Evolutionary conservation across 2,329 filamentous ascomycete genomes (phyloP), one percentile per base, ranked within the genome.

Genomic region (Plectosphaerella plurivora): DNA sequence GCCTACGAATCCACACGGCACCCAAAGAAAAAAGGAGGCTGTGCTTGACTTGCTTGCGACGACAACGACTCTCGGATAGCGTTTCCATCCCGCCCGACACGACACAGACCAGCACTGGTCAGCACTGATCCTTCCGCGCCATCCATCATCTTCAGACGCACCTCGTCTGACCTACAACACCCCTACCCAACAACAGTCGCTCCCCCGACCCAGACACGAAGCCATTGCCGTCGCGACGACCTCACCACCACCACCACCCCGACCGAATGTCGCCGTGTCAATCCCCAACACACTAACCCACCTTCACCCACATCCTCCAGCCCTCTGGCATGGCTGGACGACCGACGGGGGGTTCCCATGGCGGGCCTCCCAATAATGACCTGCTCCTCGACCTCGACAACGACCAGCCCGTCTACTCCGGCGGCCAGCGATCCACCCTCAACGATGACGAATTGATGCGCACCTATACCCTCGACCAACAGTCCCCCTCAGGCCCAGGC

Each of bases 371-470:
- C 57, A 68, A 65, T 61, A 71, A 83, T 65, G 79, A 86, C 65
- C 79, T 91, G 55, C 78, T 92, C 53, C 83, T 92, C 66, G 88
- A 91, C 68, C 77, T 90, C 59, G 84, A 89, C 62, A 84, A 87
- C 64, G 79, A 86, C 53, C 82, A 86, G 60, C 84, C 87, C 50
- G 68, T 79, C 54, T 96, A 97, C 71, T 83, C 81, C 67, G 80
- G 79, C 59, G 91, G 91, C 57, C 87, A 91, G 68, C 83, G 84
- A 53, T 87, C 91, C 48, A 83, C 87, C n/a, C 75, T 89, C 55
- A 87, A 87, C 68, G 91, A 96, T 68, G 88, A 95, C 60, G 85
- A 92, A 59, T 77, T 96, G 47, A 74, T 93, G 65, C 82, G 84
- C 66, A 83, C 83, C 59, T 92, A 90, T 72, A 82, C 88, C 63